phyloP scores from a whole-genome alignment of 441 rosid species.

The Populus trichocarpa region DNA sequence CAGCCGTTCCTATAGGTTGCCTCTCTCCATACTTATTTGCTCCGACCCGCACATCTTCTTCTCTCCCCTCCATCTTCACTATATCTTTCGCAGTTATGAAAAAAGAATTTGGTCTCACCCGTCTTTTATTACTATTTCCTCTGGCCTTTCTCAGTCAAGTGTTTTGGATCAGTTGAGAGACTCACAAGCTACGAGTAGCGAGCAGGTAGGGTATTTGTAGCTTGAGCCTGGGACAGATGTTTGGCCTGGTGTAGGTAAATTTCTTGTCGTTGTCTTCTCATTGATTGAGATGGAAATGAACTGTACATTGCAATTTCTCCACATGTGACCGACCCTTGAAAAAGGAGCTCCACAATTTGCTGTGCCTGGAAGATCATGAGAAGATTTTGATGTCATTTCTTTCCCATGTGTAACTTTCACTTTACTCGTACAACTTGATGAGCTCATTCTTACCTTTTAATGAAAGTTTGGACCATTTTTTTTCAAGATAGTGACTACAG shows the following conservation, averaged over 20 bases:
- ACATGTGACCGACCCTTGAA: neutral
- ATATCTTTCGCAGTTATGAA: neutral
- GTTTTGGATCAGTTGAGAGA: neutral
- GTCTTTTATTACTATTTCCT: neutral
- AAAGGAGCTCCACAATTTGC: no score
- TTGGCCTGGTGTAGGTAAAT: neutral
- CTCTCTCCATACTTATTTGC: conserved; percentile 61
- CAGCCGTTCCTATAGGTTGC: conserved; percentile 69
- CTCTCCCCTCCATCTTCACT: conserved; percentile 57
- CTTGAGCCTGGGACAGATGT: conserved; percentile 12
- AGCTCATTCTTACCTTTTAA: conserved; percentile 20
- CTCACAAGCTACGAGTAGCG: neutral
- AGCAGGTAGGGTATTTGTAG: conserved; percentile 15
- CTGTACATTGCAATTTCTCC: neutral
- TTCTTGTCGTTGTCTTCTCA: neutral
- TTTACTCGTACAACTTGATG: neutral
- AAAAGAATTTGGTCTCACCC: neutral
- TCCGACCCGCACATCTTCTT: conserved; percentile 70
- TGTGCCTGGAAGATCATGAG: neutral
- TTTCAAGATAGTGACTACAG: neutral
- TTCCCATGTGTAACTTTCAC: conserved; percentile 20
- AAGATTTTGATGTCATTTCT: conserved; percentile 16
- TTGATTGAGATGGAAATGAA: neutral
- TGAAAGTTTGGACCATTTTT: conserved; percentile 1
- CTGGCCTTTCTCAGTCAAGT: neutral